Base-by-base conservation (phyloP, 2,329 filamentous ascomycete species). In the Daldinia sp. region DNA sequence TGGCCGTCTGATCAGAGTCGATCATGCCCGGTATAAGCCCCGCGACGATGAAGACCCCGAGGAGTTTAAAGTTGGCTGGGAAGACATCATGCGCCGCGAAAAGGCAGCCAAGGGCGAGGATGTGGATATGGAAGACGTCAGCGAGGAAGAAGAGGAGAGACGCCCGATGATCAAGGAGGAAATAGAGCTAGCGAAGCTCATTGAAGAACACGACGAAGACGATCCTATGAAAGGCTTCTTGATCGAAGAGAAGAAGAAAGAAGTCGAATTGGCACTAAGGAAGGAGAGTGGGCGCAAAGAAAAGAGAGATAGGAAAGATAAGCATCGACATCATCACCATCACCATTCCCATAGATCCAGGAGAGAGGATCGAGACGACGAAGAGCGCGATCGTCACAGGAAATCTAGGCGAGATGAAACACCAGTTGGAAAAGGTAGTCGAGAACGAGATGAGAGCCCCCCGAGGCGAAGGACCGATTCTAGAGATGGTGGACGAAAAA, bases 171-270 rank as follows among this genome's bases (percentile, higher is more conserved):
- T 97, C 9, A 90, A 87, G 63, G 94, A 97, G 74, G 94, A 98
- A 79, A 81, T 82, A 57, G 94, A 98, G 75, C 78, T 98, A 50
- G 87, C 87, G 51, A 84, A 87, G 43, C 76, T 98, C 58, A 87
- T 96, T 53, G 81, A 85, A 55, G 89, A 94, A 13, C 90, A 96
- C 67, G 95, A 98, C 68, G 94, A 97, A 21, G 94, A 98, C 64
- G 95, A 99, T 76, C 95, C 95, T 0, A 99, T 99, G 95, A 97
- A 97, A 78, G 88, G 87, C 34, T 97, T 92, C 71, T 75, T 98
- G 67, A 88, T 97, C 52, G 87, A 94, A 67, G 91, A 96, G 78
- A 97, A 98, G 84, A 93, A 91, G 77, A 92, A 93, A 74, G 92
- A 97, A 75, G 86, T 97, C 10, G 87, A 90, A 56, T 85, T 86